Conservation (phyloP, 352 stramenopile genomes). For the Pelagophyceae sp. region DNA sequence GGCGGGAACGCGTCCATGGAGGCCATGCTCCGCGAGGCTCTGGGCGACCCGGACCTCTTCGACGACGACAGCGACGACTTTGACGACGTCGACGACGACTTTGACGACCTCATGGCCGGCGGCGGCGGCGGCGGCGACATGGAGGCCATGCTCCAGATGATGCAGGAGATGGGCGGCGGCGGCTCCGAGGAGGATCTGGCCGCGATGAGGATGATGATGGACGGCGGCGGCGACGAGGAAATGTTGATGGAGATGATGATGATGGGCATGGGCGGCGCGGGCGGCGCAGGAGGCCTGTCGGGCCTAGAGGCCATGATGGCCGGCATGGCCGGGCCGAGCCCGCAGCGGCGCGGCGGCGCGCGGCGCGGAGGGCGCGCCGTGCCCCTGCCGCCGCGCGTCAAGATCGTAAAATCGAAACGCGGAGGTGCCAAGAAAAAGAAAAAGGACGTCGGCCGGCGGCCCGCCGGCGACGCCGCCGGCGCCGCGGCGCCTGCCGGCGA, state of each 20-base stretch:
- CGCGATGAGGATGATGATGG: slow-evolving; percentile 15
- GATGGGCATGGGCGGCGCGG: not conserved
- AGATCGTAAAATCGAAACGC: not conserved
- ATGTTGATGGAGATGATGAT: not conserved
- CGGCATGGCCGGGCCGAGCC: too few relatives aligned
- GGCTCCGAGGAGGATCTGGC: not conserved
- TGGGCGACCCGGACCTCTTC: not conserved
- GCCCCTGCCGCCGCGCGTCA: not conserved
- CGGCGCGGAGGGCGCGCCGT: not conserved
- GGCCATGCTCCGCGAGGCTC: not conserved
- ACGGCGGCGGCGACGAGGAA: not conserved
- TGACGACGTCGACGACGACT: not conserved
- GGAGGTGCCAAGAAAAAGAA: slow-evolving; percentile 14
- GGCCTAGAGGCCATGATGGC: too few relatives aligned
- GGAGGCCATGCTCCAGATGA: not conserved
- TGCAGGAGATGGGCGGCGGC: not conserved
- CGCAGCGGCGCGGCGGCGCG: too few relatives aligned
- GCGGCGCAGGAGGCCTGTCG: too few relatives aligned
- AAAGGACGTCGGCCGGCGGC: not conserved
- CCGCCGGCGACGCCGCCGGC: not conserved
- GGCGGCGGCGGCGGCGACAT: not conserved
- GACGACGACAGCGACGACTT: not conserved
- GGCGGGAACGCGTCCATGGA: not conserved
- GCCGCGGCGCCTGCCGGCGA: not conserved
- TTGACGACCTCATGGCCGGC: not conserved